These are phyloP conservation scores for Coemansia umbellata DNA, from an alignment of 192 early-diverging fungal genomes.

Conservation along the genomic window DNA sequence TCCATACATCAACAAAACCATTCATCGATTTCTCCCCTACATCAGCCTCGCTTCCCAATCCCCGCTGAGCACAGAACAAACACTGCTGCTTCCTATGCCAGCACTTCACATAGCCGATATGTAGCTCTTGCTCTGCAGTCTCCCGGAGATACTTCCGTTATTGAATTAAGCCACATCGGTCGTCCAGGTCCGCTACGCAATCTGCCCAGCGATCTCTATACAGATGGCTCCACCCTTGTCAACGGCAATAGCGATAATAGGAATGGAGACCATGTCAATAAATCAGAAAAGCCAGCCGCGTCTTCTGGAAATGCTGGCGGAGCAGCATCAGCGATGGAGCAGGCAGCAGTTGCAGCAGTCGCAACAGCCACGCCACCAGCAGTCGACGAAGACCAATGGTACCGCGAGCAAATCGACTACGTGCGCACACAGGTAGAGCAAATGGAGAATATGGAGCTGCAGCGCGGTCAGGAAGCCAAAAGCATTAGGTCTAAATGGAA, in stretches of 20 bases:
- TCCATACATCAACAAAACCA: too few species aligned
- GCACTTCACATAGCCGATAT: constrained; percentile 5
- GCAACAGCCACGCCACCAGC: constrained; percentile 18
- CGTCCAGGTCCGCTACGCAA: constrained; percentile 11
- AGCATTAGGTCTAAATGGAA: constrained; percentile 52
- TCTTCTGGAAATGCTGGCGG: too few species aligned
- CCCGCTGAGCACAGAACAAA: constrained; percentile 2
- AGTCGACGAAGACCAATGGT: constrained; percentile 42
- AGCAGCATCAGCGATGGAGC: constrained; percentile 3
- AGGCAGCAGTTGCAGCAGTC: constrained; percentile 18
- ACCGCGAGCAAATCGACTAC: constrained; percentile 49
- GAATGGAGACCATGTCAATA: not conserved
- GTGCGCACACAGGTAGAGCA: constrained; percentile 50
- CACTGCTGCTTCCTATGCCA: not conserved
- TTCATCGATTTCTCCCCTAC: constrained; percentile 16
- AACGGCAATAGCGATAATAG: not conserved
- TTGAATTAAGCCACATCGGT: constrained; percentile 9
- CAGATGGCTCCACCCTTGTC: not conserved
- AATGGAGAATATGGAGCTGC: constrained; percentile 37
- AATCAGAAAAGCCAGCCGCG: not conserved
- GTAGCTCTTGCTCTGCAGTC: constrained; percentile 9
- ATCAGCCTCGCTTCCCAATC: constrained; percentile 30
- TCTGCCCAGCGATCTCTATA: constrained; percentile 14
- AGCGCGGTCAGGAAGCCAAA: constrained; percentile 44
- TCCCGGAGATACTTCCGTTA: constrained; percentile 18